A percentile compares a stretch with the other conserved stretches of the same genome.
phyloP scores from a whole-genome alignment of 179 eudicot genomes.

The Spinacia oleracea region DNA sequence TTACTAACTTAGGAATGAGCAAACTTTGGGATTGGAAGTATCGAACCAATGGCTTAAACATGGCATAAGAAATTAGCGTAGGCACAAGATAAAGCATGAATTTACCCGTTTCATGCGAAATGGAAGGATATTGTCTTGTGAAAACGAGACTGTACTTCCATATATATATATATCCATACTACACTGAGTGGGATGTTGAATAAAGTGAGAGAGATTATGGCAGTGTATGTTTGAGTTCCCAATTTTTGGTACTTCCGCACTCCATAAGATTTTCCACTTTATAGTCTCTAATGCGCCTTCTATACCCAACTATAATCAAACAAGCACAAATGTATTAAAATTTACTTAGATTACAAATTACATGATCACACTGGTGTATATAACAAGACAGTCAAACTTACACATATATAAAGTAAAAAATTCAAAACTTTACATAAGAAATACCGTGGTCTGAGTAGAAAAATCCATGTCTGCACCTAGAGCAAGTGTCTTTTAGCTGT shows the following conservation, averaged over 20 bases:
- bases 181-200: conserved; percentile 38
- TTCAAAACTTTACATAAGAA: too few species aligned
- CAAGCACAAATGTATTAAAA: neutral
- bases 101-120: conserved; percentile 43
- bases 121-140: conserved; percentile 41
- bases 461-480: conserved; percentile 92
- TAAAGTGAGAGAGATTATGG: conserved; percentile 31
- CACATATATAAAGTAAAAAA: too few species aligned
- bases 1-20: conserved; percentile 36
- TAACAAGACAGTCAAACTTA: too few species aligned
- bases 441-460: conserved; percentile 96
- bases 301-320: conserved; percentile 36
- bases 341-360: neutral
- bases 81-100: conserved; percentile 36
- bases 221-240: conserved; percentile 32
- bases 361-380: neutral
- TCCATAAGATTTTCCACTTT: conserved; percentile 52
- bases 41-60: conserved; percentile 36
- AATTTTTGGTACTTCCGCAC: conserved; percentile 38
- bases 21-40: conserved; percentile 46
- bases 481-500: conserved; percentile 54
- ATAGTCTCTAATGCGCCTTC: conserved; percentile 50
- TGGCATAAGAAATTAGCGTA: conserved; percentile 35
- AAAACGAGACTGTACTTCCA: conserved; percentile 34
- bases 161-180: conserved; percentile 37